These are phyloP conservation scores for Kodamaea derodonti DNA, from an alignment of 1,139 yeast genomes.

Conservation along the genomic window DNA sequence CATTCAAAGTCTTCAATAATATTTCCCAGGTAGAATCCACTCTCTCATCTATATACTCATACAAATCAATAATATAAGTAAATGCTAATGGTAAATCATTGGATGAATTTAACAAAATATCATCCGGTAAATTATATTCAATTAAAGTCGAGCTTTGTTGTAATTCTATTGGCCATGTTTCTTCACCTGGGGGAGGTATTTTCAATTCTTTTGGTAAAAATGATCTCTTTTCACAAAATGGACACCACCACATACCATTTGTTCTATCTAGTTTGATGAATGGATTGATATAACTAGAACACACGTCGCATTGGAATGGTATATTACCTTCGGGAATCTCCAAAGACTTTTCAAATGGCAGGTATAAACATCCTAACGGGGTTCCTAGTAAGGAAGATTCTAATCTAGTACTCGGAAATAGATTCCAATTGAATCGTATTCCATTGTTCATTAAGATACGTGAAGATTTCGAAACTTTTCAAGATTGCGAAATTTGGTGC, in stretches of 20 bases:
- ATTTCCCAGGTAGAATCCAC: conserved; percentile 14
- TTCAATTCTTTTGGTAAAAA: conserved; percentile 17
- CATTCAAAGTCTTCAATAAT: conserved; percentile 16
- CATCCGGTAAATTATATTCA: conserved; percentile 27
- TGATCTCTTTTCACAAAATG: conserved; percentile 28
- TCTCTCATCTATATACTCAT: conserved; percentile 28
- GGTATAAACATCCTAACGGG: conserved; percentile 37
- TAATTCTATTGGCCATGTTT: conserved; percentile 28
- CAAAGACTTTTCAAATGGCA: conserved; percentile 19
- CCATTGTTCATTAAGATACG: conserved; percentile 2
- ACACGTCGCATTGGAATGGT: conserved; percentile 24
- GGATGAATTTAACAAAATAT: conserved; percentile 11
- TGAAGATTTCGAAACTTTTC: too few species aligned
- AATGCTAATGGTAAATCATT: conserved; percentile 13
- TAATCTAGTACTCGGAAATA: conserved; percentile 41
- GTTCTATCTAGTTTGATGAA: conserved; percentile 26
- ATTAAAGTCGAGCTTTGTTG: conserved; percentile 21
- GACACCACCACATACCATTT: conserved; percentile 41
- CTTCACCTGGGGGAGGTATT: conserved; percentile 16
- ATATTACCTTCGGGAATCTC: conserved; percentile 1
- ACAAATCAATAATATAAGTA: conserved; percentile 28
- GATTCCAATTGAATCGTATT: conserved; percentile 54
- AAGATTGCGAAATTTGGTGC: too few species aligned
- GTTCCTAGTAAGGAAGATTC: conserved; percentile 31
- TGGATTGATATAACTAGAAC: conserved; percentile 29